Conservation (phyloP, 352 stramenopile genomes). For the Phytophthora quininea region DNA sequence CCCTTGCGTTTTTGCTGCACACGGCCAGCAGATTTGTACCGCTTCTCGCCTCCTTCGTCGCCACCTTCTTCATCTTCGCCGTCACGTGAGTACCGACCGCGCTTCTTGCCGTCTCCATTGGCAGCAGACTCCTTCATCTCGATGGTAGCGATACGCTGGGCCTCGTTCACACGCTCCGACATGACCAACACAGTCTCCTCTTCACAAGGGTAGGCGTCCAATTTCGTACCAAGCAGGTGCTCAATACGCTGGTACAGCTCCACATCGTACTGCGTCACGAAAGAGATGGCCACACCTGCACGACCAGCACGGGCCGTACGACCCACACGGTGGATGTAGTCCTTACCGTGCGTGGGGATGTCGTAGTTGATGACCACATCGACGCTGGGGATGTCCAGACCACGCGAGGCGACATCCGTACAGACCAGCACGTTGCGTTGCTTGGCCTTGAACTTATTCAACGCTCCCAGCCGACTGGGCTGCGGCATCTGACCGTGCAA, state of each 20-base stretch:
- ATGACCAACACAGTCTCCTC: constrained; percentile 97
- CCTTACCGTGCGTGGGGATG: constrained; percentile 97
- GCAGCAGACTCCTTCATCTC: constrained; percentile 86
- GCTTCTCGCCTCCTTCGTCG: constrained; percentile 53
- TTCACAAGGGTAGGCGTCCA: constrained; percentile 83
- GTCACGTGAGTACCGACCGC: constrained; percentile 63
- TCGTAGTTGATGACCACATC: constrained; percentile 99
- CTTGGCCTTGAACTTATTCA: constrained; percentile 98
- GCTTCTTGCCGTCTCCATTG: constrained; percentile 59
- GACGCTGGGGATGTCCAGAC: constrained; percentile 97
- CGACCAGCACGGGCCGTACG: constrained; percentile 96
- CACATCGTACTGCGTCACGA: constrained; percentile 99
- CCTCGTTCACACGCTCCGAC: constrained; percentile 97
- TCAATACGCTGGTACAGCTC: constrained; percentile 98
- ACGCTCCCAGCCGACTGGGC: constrained; percentile 95
- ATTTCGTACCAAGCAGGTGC: constrained; percentile 86
- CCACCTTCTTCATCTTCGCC: constrained; percentile 50
- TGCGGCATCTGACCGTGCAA: constrained; percentile 99
- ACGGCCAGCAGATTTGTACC: constrained; percentile 84
- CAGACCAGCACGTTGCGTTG: constrained; percentile 88
- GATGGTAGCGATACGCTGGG: constrained; percentile 94
- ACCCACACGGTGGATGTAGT: constrained; percentile 99
- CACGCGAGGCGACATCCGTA: constrained; percentile 90
- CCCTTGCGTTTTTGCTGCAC: constrained; percentile 43
- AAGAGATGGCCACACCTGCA: constrained; percentile 94